Evolutionary conservation across 192 early-diverging fungal genomes (phyloP).

Genomic region (Chytriomyces confervae): DNA sequence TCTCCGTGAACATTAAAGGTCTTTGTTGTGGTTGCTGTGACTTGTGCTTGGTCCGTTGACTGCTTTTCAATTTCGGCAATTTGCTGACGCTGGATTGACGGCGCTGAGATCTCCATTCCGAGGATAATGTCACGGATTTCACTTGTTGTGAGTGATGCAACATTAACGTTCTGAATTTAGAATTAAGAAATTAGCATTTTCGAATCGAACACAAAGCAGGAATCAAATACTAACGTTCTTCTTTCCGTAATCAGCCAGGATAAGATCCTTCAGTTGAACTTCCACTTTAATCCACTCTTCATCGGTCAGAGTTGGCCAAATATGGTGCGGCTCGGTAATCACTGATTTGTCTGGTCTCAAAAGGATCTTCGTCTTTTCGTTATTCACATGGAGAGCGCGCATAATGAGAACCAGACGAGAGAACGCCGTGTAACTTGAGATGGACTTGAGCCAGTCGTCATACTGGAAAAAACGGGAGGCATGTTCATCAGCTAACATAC

Average conservation of each 20-base stretch:
- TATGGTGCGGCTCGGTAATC: conserved; percentile 93
- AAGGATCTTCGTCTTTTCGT: conserved; percentile 96
- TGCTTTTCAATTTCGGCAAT: conserved; percentile 99
- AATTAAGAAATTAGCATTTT: conserved; percentile 52
- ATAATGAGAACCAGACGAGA: conserved; percentile 95
- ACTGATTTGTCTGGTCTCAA: conserved; percentile 92
- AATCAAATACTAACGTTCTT: conserved; percentile 72
- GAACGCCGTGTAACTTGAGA: conserved; percentile 98
- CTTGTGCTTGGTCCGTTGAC: conserved; percentile 86
- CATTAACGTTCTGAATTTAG: conserved; percentile 77
- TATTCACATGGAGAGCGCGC: conserved; percentile 96
- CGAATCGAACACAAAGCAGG: neutral
- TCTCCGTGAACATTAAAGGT: conserved; percentile 97
- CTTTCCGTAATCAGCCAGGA: conserved; percentile 98
- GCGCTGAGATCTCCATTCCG: conserved; percentile 99
- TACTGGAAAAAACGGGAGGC: conserved; percentile 56
- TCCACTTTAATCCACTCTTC: conserved; percentile 98
- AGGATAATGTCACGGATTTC: conserved; percentile 99
- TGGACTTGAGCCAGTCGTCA: conserved; percentile 96
- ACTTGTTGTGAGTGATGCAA: conserved; percentile 92
- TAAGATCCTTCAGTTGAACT: conserved; percentile 93
- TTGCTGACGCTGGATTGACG: conserved; percentile 93
- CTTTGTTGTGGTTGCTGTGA: conserved; percentile 94
- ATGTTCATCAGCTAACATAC: conserved; percentile 13
- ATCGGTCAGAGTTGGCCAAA: conserved; percentile 96